These are phyloP conservation scores for Hsuehochloa calcarea DNA, from an alignment of 176 grass and related monocot genomes.

Conservation along the genomic window DNA sequence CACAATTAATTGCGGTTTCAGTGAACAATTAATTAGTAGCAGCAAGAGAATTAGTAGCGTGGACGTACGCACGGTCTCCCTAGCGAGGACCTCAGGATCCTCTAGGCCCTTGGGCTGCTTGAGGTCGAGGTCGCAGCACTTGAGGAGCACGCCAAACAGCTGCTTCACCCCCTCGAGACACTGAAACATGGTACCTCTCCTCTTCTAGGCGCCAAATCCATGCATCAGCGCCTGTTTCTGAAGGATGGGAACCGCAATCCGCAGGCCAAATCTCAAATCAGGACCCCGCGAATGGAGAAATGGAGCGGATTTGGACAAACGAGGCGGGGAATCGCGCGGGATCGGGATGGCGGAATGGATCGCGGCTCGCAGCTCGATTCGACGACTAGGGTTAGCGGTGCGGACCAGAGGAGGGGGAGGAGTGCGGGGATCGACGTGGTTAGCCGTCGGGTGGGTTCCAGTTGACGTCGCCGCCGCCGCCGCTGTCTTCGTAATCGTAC, in stretches of 20 bases:
- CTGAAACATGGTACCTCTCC: conserved; percentile 68
- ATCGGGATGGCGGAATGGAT: neutral
- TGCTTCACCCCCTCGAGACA: conserved; percentile 77
- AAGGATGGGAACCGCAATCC: neutral
- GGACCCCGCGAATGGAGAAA: neutral
- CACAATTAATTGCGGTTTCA: neutral
- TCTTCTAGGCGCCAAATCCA: neutral
- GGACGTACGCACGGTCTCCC: conserved; percentile 86
- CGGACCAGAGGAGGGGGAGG: neutral
- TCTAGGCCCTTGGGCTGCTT: conserved; percentile 69
- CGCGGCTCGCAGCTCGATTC: neutral
- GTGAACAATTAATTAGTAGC: neutral
- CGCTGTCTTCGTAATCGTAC: neutral
- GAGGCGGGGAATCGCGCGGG: neutral
- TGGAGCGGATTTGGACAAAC: neutral
- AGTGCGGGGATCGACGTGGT: neutral
- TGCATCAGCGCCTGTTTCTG: neutral
- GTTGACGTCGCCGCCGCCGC: neutral
- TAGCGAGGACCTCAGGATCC: conserved; percentile 72
- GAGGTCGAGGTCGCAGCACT: conserved; percentile 66
- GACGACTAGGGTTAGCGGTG: neutral
- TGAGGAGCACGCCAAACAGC: conserved; percentile 52
- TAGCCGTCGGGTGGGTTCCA: neutral
- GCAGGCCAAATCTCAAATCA: neutral
- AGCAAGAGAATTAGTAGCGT: neutral